Evolutionary conservation across 495 filamentous ascomycete genomes (phyloP), one percentile per base, ranked within the genome.

Genomic region (Hyphodiscus hymeniophilus): DNA sequence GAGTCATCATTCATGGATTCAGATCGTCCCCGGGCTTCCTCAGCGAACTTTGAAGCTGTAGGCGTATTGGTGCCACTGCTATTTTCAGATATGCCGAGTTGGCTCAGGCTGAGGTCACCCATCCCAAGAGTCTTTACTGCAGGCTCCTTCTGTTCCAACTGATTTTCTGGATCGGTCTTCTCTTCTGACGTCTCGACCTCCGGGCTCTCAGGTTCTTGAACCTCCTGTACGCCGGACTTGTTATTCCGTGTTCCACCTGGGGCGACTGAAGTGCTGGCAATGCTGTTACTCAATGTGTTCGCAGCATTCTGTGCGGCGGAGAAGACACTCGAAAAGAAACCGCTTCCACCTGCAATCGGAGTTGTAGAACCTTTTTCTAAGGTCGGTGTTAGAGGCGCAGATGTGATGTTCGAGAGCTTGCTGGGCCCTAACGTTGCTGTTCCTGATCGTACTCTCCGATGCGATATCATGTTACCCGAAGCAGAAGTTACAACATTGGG

Each of bases 261-360:
- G 31, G 59, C 59, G 11, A 72, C 54, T 30, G 67, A 71, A 2
- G 74, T 76, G 51, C 87, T 89, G 10, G 78, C 62, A 22, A 97
- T 86, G 39, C 75, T 89, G 58, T 78, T 95, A 54, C 77, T 89
- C 3, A 99, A 58, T 2, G 80, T 81, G 54, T 77, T 89, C n/a
- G 92, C 91, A 32, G 94, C 91, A 66, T 86, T 97, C 60, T 97
- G 92, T 13, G 91, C 90, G 23, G 82, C 91, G 24, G 88, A 89
- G 56, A 98, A 87, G 60, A 97, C 84, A 13, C 82, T 86, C 6
- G 87, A 91, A 63, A 98, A 98, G 64, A 98, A 98, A 0, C 89
- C 87, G 36, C 69, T 55, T 13, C 60, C 56, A 12, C 56, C 51
- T 3, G 60, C 66, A 7, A 69, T 69, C 7, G 71, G 66, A 6